Base-by-base conservation (phyloP, 805 yeast species). In the Candida ficus region DNA sequence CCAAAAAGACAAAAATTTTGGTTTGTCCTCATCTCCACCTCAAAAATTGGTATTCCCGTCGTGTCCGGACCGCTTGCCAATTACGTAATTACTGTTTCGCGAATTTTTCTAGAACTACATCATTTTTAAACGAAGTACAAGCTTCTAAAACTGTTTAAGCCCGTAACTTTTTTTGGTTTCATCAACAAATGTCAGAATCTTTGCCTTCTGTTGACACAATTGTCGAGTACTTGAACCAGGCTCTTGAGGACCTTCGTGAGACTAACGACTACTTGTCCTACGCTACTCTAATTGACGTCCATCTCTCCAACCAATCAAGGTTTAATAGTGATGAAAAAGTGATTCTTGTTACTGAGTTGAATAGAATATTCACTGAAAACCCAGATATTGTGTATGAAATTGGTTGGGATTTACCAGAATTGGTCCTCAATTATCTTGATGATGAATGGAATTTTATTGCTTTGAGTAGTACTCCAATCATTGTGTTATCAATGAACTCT, bases 401-500 rank as follows among this genome's bases (percentile, higher is more conserved):
- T 45, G 95, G 95, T 2, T 90, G 97, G 97, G 97, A 90, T 59
- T 56, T 90, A n/a, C 96, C 96, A 1, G 72, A 71, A 25, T 61
- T 85, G 37, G 49, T 90, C 7, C 53, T 87, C 33, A 67, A 68
- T 9, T 84, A 71, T 56, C 56, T 82, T n/a, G 65, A 65, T 20
- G 39, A 54, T 7, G 62, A 61, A 12, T 52, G 78, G 65, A 45
- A 63, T 55, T 42, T 63, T 51, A 58, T 69, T n/a, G 70, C 57
- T 69, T 43, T 59, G 70, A 31, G 11, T n/a, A 28, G 23, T 5
- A 26, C 28, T 20, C 23, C 16, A 33, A 14, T 36, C 23, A 14
- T 14, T 29, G 26, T 52, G 45, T 48, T 46, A 5, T 29, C 49
- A 2, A 56, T 78, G 57, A 67, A 65, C 42, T 58, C 78, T 2